Base-by-base conservation (phyloP, 176 grass and related monocot genomes). In the Aegilops bicornis region DNA sequence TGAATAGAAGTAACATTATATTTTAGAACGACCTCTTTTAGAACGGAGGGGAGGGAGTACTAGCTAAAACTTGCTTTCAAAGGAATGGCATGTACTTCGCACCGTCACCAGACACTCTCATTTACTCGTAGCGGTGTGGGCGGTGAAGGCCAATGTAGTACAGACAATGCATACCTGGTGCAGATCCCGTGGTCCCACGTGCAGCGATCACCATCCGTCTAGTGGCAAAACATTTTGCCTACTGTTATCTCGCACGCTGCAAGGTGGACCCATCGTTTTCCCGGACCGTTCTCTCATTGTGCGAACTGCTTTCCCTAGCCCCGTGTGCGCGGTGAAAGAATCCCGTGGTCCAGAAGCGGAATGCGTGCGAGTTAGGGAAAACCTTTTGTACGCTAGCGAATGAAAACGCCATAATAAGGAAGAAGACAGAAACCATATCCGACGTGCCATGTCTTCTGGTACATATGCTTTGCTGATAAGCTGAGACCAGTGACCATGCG, bases 51-150 rank as follows among this genome's bases (percentile, higher is more conserved):
- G 29, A 30, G 29, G 29, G 29, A 30, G 29, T 30, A 30, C 29
- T 30, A 3, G 24, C 15, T 1, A 43, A 43, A 70, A 10, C 80
- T 70, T 82, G 63, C 42, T 82, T 69, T 37, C 45, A 19, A 82
- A 56, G 43, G 29, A 69, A 33, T 11, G 13, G 12, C 45, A 14
- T 70, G 64, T 56, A 69, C 31, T n/a, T 12, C 8, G 6, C 24
- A 31, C 39, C 17, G 10, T 8, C 42, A 47, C 35, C 63, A 10
- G n/a, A n/a, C 67, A 30, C 8, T n/a, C n/a, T n/a, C n/a, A 83
- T 78, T 90, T 66, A 86, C 79, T 86, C 9, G 30, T 39, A 23
- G 89, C 84, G 64, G 88, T 15, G 79, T 20, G 39, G 31, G 27
- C 54, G 79, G 30, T 79, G 61, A 29, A 63, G 48, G 36, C 23